Evolutionary conservation across 768 basidiomycete genomes (phyloP).

Genomic region (Leccinum incarnatum): DNA sequence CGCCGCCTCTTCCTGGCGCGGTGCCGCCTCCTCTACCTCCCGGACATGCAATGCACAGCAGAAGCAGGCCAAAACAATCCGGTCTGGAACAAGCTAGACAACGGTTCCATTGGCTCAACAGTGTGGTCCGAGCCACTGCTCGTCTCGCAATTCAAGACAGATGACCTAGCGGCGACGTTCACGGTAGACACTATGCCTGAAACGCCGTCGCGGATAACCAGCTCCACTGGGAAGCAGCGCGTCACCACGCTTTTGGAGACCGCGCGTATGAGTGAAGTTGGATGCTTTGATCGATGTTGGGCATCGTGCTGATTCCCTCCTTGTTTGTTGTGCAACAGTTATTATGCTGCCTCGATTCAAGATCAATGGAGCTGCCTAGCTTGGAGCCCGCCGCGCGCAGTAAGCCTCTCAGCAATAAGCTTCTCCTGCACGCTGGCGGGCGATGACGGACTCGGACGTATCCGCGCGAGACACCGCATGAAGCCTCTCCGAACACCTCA

Average conservation of each 20-base stretch:
- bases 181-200: conserved; percentile 47
- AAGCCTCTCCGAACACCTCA: conserved; percentile 4
- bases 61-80: conserved; percentile 31
- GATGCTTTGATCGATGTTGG: background rate
- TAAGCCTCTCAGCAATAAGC: too few relatives aligned
- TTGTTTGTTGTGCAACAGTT: conserved; percentile 39
- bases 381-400: too few relatives aligned
- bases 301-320: background rate
- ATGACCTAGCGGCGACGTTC: conserved; percentile 76
- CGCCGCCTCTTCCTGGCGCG: conserved; percentile 30
- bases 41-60: conserved; percentile 31
- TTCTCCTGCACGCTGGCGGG: too few relatives aligned
- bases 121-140: conserved; percentile 67
- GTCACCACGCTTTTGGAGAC: conserved; percentile 75
- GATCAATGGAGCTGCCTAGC: conserved; percentile 31
- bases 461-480: conserved; percentile 9
- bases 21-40: conserved; percentile 20
- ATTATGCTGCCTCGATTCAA: conserved; percentile 85
- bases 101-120: conserved; percentile 42
- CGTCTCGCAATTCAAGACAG: conserved; percentile 49
- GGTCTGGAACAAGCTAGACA: conserved; percentile 81
- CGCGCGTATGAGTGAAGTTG: conserved; percentile 63
- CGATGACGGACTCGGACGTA: too few relatives aligned
- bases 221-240: conserved; percentile 51
- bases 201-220: conserved; percentile 40